A percentile compares a stretch with the other conserved stretches of the same genome.
Conservation (phyloP, 169 alveolate species). For the Plasmodium chabaudi region DNA sequence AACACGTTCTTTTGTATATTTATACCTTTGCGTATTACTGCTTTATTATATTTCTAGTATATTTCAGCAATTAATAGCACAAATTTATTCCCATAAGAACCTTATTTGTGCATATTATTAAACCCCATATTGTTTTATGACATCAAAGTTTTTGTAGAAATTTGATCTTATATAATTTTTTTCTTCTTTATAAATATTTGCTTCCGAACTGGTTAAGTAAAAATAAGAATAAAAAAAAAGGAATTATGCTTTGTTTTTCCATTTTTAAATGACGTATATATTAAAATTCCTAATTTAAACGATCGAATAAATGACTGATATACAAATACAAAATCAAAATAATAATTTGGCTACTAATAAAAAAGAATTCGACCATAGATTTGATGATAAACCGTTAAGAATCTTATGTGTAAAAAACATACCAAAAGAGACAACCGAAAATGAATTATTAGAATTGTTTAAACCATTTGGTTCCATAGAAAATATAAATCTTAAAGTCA, state of each 20-base stretch:
- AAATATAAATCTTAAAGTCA: conserved; percentile 75
- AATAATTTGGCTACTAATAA: conserved; percentile 63
- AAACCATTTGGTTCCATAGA: conserved; percentile 70
- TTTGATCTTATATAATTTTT: conserved; percentile 23
- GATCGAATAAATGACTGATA: conserved; percentile 70
- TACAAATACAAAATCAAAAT: conserved; percentile 74
- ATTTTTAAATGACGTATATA: conserved; percentile 23
- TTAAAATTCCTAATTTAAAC: conserved; percentile 9
- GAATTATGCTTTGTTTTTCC: conserved; percentile 4
- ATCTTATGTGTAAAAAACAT: conserved; percentile 73
- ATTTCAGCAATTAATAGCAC: conserved; percentile 26
- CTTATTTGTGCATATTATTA: conserved; percentile 2
- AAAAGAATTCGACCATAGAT: conserved; percentile 61
- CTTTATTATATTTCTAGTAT: conserved; percentile 5
- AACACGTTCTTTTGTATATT: not conserved
- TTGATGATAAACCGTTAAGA: conserved; percentile 66
- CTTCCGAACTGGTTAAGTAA: conserved; percentile 12
- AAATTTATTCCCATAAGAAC: conserved; percentile 10
- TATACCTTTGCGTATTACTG: not conserved
- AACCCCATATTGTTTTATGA: conserved; percentile 15
- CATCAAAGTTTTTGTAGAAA: conserved; percentile 27
- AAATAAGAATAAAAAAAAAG: conserved; percentile 27
- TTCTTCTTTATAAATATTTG: conserved; percentile 17
- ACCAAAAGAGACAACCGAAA: conserved; percentile 74
- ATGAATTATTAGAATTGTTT: conserved; percentile 69